Conservation (phyloP, 75 land plant species). For the Gnetum montanum region DNA sequence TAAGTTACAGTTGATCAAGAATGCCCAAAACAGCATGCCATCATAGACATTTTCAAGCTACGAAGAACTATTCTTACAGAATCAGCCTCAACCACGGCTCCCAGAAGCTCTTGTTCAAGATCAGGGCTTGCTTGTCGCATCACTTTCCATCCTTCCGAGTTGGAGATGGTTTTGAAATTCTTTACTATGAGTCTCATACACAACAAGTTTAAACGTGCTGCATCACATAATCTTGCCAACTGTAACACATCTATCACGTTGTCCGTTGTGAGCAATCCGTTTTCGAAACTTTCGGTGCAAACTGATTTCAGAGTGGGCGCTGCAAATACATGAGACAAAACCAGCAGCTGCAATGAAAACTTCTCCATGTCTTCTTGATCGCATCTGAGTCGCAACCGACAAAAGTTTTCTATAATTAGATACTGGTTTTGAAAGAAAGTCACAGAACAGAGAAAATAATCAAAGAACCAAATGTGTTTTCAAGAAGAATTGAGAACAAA, state of each 20-base stretch:
- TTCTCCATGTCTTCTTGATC: constrained; percentile 55
- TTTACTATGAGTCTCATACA: constrained; percentile 47
- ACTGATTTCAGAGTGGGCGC: constrained; percentile 43
- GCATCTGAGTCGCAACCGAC: constrained; percentile 15
- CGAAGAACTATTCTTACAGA: constrained; percentile 25
- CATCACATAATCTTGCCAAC: constrained; percentile 68
- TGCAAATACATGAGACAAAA: constrained; percentile 48
- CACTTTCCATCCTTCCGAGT: constrained; percentile 58
- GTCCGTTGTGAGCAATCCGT: constrained; percentile 31
- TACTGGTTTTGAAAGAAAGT: too few relatives aligned
- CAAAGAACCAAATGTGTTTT: too few relatives aligned
- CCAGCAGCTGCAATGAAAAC: constrained; percentile 48
- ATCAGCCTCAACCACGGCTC: constrained; percentile 65
- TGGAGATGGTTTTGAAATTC: constrained; percentile 45
- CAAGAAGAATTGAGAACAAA: too few relatives aligned
- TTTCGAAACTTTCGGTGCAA: constrained; percentile 44
- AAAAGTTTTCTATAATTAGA: background rate
- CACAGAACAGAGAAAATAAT: too few relatives aligned
- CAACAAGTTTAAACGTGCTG: constrained; percentile 44
- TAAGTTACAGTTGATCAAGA: too few relatives aligned
- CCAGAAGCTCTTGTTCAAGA: constrained; percentile 66
- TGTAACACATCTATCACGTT: constrained; percentile 66
- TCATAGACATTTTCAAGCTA: background rate
- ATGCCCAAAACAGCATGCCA: too few relatives aligned
- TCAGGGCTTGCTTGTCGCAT: constrained; percentile 45